phyloP scores from a whole-genome alignment of 2,329 filamentous ascomycete genomes.

The Fusarium caatingaense region DNA sequence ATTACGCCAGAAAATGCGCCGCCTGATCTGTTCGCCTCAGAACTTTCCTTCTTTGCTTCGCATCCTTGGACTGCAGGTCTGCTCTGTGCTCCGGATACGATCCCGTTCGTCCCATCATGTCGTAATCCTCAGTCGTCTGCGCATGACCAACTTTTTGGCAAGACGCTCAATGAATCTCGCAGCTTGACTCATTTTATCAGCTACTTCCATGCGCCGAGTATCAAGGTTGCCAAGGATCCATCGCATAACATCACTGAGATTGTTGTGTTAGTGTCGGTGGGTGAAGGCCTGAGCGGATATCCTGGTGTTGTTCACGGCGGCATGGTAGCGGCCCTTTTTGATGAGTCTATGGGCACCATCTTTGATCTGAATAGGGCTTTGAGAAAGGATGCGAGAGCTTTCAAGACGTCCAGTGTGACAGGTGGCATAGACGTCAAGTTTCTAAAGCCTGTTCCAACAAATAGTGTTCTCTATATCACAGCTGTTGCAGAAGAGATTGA shows the following conservation, averaged over 20 bases:
- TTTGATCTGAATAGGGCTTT: conserved; percentile 52
- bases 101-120: conserved; percentile 51
- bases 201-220: conserved; percentile 48
- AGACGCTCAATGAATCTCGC: conserved; percentile 46
- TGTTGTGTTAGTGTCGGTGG: conserved; percentile 49
- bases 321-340: conserved; percentile 50
- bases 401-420: conserved; percentile 49
- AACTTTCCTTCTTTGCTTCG: conserved; percentile 49
- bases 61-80: conserved; percentile 53
- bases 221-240: conserved; percentile 40
- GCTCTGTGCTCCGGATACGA: conserved; percentile 43
- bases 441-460: conserved; percentile 48
- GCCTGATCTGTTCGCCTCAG: conserved; percentile 42
- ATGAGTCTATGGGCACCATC: conserved; percentile 53
- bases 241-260: conserved; percentile 45
- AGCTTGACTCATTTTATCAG: conserved; percentile 51
- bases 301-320: conserved; percentile 53
- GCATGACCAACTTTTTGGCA: conserved; percentile 52
- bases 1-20: conserved; percentile 46
- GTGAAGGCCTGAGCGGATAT: conserved; percentile 51
- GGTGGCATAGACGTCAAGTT: conserved; percentile 52
- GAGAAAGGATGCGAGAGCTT: conserved; percentile 47
- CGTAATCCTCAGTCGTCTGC: conserved; percentile 46
- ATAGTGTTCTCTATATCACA: conserved; percentile 48
- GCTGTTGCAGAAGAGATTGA: conserved; percentile 49